A percentile compares a stretch with the other conserved stretches of the same genome.
Conservation (phyloP, 2,329 filamentous ascomycete species). For the Pseudocercospora vitis region DNA sequence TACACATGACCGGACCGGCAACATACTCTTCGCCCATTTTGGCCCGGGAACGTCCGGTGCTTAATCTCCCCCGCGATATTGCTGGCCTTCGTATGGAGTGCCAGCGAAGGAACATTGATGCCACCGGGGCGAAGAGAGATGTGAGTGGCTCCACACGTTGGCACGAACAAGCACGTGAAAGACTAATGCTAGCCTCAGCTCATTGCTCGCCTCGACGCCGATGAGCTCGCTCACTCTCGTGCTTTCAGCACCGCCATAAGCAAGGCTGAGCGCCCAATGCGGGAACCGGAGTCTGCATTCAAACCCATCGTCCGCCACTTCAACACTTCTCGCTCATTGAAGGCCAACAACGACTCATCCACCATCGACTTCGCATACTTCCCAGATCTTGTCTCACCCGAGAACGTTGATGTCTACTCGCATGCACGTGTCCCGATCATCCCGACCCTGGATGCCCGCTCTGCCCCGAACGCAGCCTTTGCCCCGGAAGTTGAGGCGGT, state of each 20-base stretch:
- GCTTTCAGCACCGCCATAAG: slow-evolving; percentile 53
- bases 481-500: slow-evolving; percentile 30
- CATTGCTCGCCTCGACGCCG: slow-evolving; percentile 53
- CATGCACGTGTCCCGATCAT: slow-evolving; percentile 37
- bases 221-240: slow-evolving; percentile 54
- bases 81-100: slow-evolving; percentile 54
- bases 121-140: slow-evolving; percentile 51
- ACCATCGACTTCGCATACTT: slow-evolving; percentile 65
- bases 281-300: slow-evolving; percentile 30
- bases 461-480: slow-evolving; percentile 19
- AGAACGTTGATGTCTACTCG: slow-evolving; percentile 22
- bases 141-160: slow-evolving; percentile 36
- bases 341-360: slow-evolving; percentile 58
- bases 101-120: slow-evolving; percentile 50
- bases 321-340: slow-evolving; percentile 60
- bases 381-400: slow-evolving; percentile 43
- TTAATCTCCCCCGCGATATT: slow-evolving; percentile 53
- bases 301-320: slow-evolving; percentile 51
- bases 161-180: not conserved
- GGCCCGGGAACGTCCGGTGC: slow-evolving; percentile 52
- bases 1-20: slow-evolving; percentile 62
- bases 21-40: slow-evolving; percentile 54
- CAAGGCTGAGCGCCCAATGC: slow-evolving; percentile 43
- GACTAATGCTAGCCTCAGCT: slow-evolving; percentile 41
- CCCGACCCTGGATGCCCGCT: slow-evolving; percentile 24